Evolutionary conservation across 148 eudicot species (phyloP).

Genomic region (Rhododendron ovatum): DNA sequence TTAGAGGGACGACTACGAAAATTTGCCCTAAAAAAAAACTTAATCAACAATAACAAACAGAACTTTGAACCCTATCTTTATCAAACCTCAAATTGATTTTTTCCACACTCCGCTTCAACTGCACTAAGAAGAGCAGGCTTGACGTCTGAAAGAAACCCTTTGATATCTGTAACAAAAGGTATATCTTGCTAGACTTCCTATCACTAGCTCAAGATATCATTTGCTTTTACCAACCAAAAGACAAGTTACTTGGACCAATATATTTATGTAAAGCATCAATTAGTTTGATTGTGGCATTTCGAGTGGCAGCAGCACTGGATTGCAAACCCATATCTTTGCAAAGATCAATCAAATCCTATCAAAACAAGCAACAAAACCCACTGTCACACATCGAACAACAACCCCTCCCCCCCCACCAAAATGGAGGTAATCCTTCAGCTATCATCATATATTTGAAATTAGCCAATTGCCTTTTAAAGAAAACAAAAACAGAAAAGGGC

Average conservation of each 20-base stretch:
- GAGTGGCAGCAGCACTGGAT: slow-evolving; percentile 94
- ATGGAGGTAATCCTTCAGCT: background rate
- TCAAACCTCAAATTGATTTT: slow-evolving; percentile 87
- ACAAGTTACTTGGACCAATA: slow-evolving; percentile 82
- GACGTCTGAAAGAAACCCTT: slow-evolving; percentile 85
- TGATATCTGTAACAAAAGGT: slow-evolving; percentile 53
- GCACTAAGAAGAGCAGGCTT: slow-evolving; percentile 98
- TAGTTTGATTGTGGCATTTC: slow-evolving; percentile 89
- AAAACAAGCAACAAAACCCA: slow-evolving; percentile 1
- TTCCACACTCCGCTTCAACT: slow-evolving; percentile 92
- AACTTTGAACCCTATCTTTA: background rate
- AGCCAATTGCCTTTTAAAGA: background rate
- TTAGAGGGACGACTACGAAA: too few species aligned
- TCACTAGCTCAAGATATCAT: background rate
- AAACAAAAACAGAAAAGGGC: too few species aligned
- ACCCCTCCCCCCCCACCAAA: background rate
- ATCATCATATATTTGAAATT: background rate
- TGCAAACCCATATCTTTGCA: slow-evolving; percentile 95
- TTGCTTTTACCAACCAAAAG: background rate
- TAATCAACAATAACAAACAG: background rate
- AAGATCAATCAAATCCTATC: slow-evolving; percentile 88
- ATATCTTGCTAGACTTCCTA: background rate
- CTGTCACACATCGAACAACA: background rate
- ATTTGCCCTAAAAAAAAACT: too few species aligned
- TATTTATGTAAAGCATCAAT: slow-evolving; percentile 84